phyloP scores from a whole-genome alignment of 176 grass and related monocot species.

The Oryza australiensis region DNA sequence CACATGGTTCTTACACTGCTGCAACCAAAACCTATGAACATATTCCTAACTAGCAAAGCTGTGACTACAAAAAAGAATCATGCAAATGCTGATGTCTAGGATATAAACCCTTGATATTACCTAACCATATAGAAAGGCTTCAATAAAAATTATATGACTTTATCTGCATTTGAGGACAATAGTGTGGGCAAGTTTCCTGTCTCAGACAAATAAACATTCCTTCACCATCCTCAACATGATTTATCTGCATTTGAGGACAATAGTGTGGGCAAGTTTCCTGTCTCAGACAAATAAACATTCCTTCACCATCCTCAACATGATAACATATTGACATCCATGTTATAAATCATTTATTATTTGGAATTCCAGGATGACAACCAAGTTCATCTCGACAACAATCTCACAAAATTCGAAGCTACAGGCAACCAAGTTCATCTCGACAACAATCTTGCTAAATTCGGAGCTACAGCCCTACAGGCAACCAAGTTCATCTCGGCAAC shows the following conservation, averaged over 20 bases:
- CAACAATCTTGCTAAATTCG: conserved; percentile 7
- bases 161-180: not conserved
- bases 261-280: conserved; percentile 1
- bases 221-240: conserved; percentile 8
- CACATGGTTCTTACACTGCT: not conserved
- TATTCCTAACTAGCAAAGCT: not conserved
- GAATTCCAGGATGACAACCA: not conserved
- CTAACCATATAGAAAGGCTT: not conserved
- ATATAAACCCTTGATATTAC: not conserved
- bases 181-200: conserved; percentile 1
- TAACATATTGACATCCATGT: not conserved
- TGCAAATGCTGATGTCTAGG: conserved; percentile 17
- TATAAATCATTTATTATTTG: not conserved
- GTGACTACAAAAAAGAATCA: not conserved
- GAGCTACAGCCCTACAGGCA: not conserved
- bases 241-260: not conserved
- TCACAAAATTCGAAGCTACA: conserved; percentile 1
- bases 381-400: not conserved
- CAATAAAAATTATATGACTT: not conserved
- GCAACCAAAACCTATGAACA: not conserved
- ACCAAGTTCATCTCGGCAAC: not conserved
- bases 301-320: conserved; percentile 2
- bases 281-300: conserved; percentile 28
- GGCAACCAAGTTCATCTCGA: not conserved
- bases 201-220: conserved; percentile 26